These are phyloP conservation scores for Kitagawia praeruptora DNA, from an alignment of 129 eudicot genomes.

Conservation along the genomic window DNA sequence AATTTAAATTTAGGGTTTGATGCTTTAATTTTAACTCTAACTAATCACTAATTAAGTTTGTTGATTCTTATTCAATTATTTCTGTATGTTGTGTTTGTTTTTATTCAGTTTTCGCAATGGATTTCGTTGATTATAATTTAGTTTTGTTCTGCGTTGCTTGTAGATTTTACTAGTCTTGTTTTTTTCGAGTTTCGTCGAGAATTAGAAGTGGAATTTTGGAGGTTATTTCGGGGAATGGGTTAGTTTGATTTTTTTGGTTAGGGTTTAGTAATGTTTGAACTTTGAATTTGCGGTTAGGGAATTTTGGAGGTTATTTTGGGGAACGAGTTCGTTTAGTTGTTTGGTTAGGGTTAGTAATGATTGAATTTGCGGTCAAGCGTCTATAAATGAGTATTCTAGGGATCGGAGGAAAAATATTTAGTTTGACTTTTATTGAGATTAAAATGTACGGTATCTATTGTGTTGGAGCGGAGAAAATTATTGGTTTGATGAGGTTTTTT, in stretches of 20 bases:
- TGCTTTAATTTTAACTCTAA: neutral
- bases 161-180: neutral
- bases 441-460: neutral
- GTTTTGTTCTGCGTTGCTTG: neutral
- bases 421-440: neutral
- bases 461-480: too few relatives aligned
- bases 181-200: neutral
- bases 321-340: neutral
- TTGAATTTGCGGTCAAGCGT: neutral
- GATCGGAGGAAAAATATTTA: too few relatives aligned
- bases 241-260: too few relatives aligned
- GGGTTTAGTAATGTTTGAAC: too few relatives aligned
- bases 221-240: too few relatives aligned
- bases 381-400: too few relatives aligned
- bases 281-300: neutral
- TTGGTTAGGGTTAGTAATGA: neutral
- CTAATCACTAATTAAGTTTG: slow-evolving; percentile 20
- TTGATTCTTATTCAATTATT: neutral
- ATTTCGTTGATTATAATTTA: neutral
- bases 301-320: neutral
- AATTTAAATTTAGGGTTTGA: too few relatives aligned
- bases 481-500: too few relatives aligned
- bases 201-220: neutral
- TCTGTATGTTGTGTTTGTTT: neutral
- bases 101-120: neutral